Base-by-base conservation (phyloP, 2,329 filamentous ascomycete genomes). In the Aspergillus brasiliensis region DNA sequence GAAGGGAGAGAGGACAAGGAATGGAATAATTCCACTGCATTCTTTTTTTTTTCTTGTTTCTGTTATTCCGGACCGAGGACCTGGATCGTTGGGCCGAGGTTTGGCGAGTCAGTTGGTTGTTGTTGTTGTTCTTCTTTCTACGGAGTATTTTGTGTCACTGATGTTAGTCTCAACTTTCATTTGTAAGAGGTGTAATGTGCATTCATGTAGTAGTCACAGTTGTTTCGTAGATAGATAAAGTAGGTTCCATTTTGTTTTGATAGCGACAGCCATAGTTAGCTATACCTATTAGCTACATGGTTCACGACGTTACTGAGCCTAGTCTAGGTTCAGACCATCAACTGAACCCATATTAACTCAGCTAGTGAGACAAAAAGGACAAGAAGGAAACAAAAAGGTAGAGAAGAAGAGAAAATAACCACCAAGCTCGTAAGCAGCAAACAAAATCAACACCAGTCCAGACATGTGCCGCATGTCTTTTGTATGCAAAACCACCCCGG, bases 1-100 rank as follows among this genome's bases (percentile, higher is more conserved):
- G 6, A n/a, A n/a, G n/a, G n/a, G n/a, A n/a, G n/a, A n/a, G n/a
- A n/a, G n/a, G n/a, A n/a, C n/a, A n/a, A n/a, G n/a, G n/a, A n/a
- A n/a, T n/a, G n/a, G n/a, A n/a, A n/a, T 7, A 10, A 21, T 23
- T 44, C 40, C 17, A 44, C 21, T 44, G 40, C 19, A n/a, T 44
- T 21, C 19, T 17, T 42, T 19, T 10, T 5, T 44, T 44, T 40
- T 27, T 38, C n/a, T n/a, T n/a, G n/a, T n/a, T 15, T 37, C 19
- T 25, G 23, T 56, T 61, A 17, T 61, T 61, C 58, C 63, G 61
- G 34, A 6, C 58, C 63, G 61, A 52, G 56, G 34, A 54, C 27
- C 31, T 21, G 54, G 4, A 11, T 1, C 4, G 31, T 57, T 57
- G 51, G 40, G 57, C 62, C 62, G 62, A 64, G 62, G 62, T 47